These are phyloP conservation scores for Artemisia annua DNA, from an alignment of 129 eudicot species.

Conservation along the genomic window DNA sequence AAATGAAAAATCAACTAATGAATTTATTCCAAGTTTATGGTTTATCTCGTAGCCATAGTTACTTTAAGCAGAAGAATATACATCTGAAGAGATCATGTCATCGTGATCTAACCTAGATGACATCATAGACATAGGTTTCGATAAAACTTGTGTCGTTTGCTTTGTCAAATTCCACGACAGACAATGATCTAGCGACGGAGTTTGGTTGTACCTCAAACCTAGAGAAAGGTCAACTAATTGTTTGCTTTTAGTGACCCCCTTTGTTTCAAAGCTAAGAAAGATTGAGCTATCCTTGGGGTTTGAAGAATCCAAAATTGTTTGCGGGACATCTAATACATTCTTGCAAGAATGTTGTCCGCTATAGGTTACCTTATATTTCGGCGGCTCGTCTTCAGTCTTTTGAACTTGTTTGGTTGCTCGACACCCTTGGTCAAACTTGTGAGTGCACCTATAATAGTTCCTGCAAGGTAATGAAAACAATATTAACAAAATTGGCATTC, in stretches of 20 bases:
- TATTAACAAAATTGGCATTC: no score
- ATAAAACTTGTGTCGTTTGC: background rate
- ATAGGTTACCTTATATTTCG: constrained; percentile 35
- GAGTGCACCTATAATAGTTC: constrained; percentile 55
- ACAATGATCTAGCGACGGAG: background rate
- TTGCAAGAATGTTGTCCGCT: constrained; percentile 40
- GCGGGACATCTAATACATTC: constrained; percentile 11
- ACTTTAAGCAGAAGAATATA: background rate
- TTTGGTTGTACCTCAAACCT: background rate
- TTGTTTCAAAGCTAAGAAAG: constrained; percentile 28
- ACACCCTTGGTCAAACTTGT: constrained; percentile 45
- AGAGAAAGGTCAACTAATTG: background rate
- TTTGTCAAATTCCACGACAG: background rate
- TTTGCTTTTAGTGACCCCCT: background rate
- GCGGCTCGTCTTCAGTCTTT: constrained; percentile 31
- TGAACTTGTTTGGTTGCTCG: constrained; percentile 47
- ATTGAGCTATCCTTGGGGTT: constrained; percentile 23
- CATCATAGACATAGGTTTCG: background rate
- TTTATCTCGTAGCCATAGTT: background rate
- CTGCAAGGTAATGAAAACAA: constrained; percentile 25
- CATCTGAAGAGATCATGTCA: background rate
- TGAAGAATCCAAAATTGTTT: constrained; percentile 20
- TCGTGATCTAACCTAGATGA: constrained; percentile 7
- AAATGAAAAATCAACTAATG: background rate
- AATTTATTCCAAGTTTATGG: background rate